Evolutionary conservation across 345 rosid species (phyloP).

Genomic region (Dipteronia sinensis): DNA sequence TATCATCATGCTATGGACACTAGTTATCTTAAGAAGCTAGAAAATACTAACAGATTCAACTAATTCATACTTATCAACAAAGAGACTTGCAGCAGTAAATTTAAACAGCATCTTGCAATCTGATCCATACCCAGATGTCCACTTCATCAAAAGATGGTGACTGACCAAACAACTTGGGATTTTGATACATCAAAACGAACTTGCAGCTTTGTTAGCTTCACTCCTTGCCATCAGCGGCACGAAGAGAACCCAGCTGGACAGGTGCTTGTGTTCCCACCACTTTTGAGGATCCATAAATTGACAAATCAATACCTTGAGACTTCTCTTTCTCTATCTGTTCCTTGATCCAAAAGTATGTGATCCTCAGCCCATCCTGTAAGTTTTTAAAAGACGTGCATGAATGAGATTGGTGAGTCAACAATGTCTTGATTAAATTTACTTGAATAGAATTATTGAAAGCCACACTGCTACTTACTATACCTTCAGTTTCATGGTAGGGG

Average conservation of each 20-base stretch:
- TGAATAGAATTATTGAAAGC: background rate
- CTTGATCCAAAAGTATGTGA: conserved; percentile 63
- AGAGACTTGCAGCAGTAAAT: background rate
- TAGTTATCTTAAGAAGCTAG: background rate
- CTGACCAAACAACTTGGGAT: background rate
- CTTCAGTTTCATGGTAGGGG: conserved; percentile 57
- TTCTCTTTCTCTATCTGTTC: conserved; percentile 64
- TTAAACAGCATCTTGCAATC: background rate
- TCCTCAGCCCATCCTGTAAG: conserved; percentile 54
- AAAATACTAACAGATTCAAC: background rate
- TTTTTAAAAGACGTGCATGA: background rate
- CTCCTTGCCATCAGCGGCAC: conserved; percentile 64
- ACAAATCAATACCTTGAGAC: conserved; percentile 45
- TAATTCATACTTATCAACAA: background rate
- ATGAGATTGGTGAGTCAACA: background rate
- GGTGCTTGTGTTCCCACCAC: conserved; percentile 67
- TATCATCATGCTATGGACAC: background rate
- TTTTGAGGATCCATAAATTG: conserved; percentile 56
- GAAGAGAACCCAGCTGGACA: conserved; percentile 56
- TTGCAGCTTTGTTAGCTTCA: conserved; percentile 12
- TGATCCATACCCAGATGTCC: background rate
- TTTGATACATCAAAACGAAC: background rate
- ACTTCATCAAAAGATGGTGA: background rate
- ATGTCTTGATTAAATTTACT: background rate
- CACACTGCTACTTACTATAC: conserved; percentile 19